Conservation (phyloP, 371 early-diverging fungal genomes). For the Syncephalastrum racemosum region DNA sequence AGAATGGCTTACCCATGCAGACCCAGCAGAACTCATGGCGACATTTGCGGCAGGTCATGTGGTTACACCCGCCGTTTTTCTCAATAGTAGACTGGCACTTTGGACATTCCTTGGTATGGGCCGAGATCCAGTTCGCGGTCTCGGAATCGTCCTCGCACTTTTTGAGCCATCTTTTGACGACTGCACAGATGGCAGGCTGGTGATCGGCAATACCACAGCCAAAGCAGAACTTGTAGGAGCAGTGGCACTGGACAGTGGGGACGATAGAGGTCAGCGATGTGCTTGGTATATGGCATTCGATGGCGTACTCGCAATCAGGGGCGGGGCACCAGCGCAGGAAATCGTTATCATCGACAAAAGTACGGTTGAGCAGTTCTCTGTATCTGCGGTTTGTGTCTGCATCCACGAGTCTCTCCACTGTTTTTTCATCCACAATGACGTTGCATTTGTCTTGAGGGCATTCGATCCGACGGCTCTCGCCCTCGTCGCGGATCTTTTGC, state of each 20-base stretch:
- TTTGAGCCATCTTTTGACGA: conserved; percentile 89
- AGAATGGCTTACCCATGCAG: conserved; percentile 54
- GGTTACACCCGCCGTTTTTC: conserved; percentile 97
- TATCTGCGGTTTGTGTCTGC: conserved; percentile 61
- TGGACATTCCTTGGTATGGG: conserved; percentile 96
- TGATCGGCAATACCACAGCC: conserved; percentile 91
- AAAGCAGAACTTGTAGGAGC: conserved; percentile 89
- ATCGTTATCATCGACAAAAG: conserved; percentile 87
- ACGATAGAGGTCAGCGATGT: conserved; percentile 73
- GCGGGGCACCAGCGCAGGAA: conserved; percentile 93
- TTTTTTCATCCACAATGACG: conserved; percentile 78
- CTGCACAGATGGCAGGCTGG: conserved; percentile 86
- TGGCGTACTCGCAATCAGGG: conserved; percentile 92
- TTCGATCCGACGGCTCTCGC: conserved; percentile 80
- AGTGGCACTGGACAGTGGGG: conserved; percentile 85
- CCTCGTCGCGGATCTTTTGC: conserved; percentile 87
- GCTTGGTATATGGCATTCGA: conserved; percentile 82
- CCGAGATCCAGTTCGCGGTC: conserved; percentile 96
- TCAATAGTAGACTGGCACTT: conserved; percentile 94
- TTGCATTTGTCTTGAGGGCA: conserved; percentile 84
- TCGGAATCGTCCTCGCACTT: conserved; percentile 98
- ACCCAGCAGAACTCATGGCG: conserved; percentile 90
- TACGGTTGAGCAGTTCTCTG: conserved; percentile 74
- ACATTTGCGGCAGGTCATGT: conserved; percentile 92
- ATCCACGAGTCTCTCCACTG: conserved; percentile 67